phyloP scores from a whole-genome alignment of 2,329 filamentous ascomycete species.

The Juglanconis oblonga region DNA sequence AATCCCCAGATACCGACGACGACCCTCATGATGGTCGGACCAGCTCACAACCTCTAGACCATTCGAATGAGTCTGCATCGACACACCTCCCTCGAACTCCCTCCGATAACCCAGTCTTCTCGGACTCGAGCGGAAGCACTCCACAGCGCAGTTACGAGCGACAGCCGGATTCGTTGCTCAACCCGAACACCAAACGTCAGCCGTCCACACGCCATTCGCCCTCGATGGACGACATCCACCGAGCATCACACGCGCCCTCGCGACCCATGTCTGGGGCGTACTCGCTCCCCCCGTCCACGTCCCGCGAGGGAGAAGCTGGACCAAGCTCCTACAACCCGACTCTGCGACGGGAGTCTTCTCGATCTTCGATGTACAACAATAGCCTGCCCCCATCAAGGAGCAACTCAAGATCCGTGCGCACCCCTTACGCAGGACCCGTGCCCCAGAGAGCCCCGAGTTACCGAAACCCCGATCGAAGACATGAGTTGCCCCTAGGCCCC shows the following conservation, averaged over 20 bases:
- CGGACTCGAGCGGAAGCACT: slow-evolving; percentile 1
- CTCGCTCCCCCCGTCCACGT: slow-evolving; percentile 24
- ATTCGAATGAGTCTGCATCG: slow-evolving; percentile 3
- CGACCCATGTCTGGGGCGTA: slow-evolving; percentile 33
- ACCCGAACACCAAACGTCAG: background rate
- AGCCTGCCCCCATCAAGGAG: slow-evolving; percentile 48
- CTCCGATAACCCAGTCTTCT: background rate
- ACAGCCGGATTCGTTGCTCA: background rate
- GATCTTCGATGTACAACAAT: slow-evolving; percentile 52
- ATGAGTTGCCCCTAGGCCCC: slow-evolving; percentile 39
- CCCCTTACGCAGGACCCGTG: slow-evolving; percentile 57
- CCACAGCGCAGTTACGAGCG: slow-evolving; percentile 1
- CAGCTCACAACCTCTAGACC: slow-evolving; percentile 15
- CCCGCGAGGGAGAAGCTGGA: slow-evolving; percentile 33
- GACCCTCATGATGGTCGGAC: slow-evolving; percentile 23
- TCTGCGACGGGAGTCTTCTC: slow-evolving; percentile 57
- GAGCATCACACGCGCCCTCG: slow-evolving; percentile 21
- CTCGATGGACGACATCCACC: slow-evolving; percentile 12
- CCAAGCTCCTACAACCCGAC: slow-evolving; percentile 26
- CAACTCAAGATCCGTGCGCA: slow-evolving; percentile 59
- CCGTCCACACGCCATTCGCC: slow-evolving; percentile 15
- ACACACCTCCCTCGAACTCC: slow-evolving; percentile 19
- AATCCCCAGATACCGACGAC: slow-evolving; percentile 30
- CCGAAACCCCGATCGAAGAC: slow-evolving; percentile 53
- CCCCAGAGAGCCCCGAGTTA: slow-evolving; percentile 68